Evolutionary conservation across 163 green algal genomes (phyloP).

Genomic region (Volvox carteri): DNA sequence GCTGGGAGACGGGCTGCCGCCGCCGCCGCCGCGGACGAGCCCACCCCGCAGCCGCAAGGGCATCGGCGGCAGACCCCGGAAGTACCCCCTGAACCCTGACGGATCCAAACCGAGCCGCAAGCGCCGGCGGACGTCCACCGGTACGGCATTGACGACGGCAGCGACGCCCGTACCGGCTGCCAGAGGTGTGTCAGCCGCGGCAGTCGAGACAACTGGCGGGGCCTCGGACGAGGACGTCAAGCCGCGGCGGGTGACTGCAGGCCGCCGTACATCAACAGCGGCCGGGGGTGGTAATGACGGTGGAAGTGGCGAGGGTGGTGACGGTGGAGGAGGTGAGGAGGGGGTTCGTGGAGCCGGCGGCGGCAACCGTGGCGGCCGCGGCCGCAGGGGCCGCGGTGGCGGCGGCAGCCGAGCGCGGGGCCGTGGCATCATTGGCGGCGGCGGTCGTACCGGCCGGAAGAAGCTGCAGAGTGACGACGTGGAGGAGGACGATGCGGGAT

Average conservation of each 20-base stretch:
- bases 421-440: not conserved
- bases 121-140: constrained; percentile 19
- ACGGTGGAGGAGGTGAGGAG: not conserved
- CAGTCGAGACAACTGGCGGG: no score
- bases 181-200: no score
- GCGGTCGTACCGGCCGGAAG: not conserved
- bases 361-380: not conserved
- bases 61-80: constrained; percentile 39
- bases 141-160: constrained; percentile 37
- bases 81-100: constrained; percentile 35
- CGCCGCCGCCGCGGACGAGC: constrained; percentile 10
- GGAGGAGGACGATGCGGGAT: not conserved
- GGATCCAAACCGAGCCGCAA: not conserved
- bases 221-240: no score
- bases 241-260: no score
- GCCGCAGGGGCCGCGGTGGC: not conserved
- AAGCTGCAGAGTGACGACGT: not conserved
- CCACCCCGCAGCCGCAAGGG: constrained; percentile 44
- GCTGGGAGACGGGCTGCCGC: constrained; percentile 31
- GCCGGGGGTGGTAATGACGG: not conserved
- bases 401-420: no score
- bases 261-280: no score
- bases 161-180: not conserved
- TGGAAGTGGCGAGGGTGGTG: not conserved
- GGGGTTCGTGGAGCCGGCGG: not conserved